Base-by-base conservation (phyloP, 148 eudicot genomes). In the Polygonum maritimum region DNA sequence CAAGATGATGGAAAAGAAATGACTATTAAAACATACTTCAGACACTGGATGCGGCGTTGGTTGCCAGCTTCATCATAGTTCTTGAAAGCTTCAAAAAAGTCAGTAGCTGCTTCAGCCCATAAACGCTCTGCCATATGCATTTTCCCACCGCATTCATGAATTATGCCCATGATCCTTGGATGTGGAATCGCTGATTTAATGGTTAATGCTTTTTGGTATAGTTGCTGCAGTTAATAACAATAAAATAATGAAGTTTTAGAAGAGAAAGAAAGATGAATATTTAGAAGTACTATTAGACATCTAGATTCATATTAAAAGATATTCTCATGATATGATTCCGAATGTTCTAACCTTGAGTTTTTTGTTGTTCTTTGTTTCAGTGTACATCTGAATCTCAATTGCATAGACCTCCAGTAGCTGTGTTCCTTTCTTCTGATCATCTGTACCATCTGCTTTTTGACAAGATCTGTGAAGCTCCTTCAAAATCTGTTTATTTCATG, bases 21-120 rank as follows among this genome's bases (percentile, higher is more conserved):
- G 36, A 31, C 31, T 10, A 31, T 26, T 60, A 60, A 48, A 57
- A 26, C 92, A 78, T 95, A 95, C 99, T 95, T 95, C 67, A 95
- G 82, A 79, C 99, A 95, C 76, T 92, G 98, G 76, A 95, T 95
- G 38, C 99, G 90, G 57, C 99, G 82, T 55, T 86, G 90, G 71
- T 92, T 92, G 69, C 99, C 99, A 79, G 99, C 99, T 86, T 95
- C 99, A 82, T 95, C 99, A 81, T 95, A 95, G 84, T 92, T 95
- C 85, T 95, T 95, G 74, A 95, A 95, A 79, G 99, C 99, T 85
- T 95, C 99, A 80, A 95, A 95, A 79, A 95, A 95, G 74, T 92
- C 99, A 54, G 99, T 95, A 41, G 97, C 96, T 71, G 99, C 98
- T 74, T 92, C 96, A 36, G 89, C 91, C 99, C 99, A 95, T 55